phyloP scores from a whole-genome alignment of 805 yeast species.

The Metschnikowia similis region DNA sequence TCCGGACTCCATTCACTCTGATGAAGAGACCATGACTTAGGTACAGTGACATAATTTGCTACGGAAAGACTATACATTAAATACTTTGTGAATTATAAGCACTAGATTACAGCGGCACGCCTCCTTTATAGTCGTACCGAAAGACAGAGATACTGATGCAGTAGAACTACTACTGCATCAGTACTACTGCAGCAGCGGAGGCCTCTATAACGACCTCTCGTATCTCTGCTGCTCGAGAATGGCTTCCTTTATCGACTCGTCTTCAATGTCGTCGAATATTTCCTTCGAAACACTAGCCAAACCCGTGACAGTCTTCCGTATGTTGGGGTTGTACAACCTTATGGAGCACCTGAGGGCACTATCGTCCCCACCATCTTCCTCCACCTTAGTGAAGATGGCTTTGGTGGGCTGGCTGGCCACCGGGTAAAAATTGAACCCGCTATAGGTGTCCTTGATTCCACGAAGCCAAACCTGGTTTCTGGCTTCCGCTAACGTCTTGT shows the following conservation, averaged over 20 bases:
- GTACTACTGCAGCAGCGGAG: not conserved
- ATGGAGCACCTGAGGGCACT: conserved; percentile 39
- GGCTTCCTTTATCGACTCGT: conserved; percentile 54
- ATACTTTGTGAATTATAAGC: not conserved
- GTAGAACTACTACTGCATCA: too few species aligned
- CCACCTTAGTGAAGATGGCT: conserved; percentile 26
- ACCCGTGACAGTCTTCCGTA: conserved; percentile 59
- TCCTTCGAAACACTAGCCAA: conserved; percentile 54
- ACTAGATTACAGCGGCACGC: conserved; percentile 3
- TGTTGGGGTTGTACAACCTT: conserved; percentile 37
- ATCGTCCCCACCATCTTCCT: conserved; percentile 20
- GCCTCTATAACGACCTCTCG: conserved; percentile 30
- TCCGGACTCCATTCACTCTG: conserved; percentile 13
- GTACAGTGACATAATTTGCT: not conserved
- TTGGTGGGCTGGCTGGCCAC: conserved; percentile 65
- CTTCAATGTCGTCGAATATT: conserved; percentile 51
- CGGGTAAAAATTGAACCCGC: conserved; percentile 79
- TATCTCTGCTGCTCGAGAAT: conserved; percentile 56
- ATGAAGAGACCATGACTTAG: conserved; percentile 1
- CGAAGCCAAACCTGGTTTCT: conserved; percentile 52
- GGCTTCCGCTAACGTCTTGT: conserved; percentile 53
- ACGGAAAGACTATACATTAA: not conserved
- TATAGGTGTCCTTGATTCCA: conserved; percentile 75
- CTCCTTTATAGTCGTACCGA: not conserved
- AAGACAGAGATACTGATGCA: not conserved